These are phyloP conservation scores for Petrea volubilis DNA, from an alignment of 257 asterid species.

Conservation along the genomic window DNA sequence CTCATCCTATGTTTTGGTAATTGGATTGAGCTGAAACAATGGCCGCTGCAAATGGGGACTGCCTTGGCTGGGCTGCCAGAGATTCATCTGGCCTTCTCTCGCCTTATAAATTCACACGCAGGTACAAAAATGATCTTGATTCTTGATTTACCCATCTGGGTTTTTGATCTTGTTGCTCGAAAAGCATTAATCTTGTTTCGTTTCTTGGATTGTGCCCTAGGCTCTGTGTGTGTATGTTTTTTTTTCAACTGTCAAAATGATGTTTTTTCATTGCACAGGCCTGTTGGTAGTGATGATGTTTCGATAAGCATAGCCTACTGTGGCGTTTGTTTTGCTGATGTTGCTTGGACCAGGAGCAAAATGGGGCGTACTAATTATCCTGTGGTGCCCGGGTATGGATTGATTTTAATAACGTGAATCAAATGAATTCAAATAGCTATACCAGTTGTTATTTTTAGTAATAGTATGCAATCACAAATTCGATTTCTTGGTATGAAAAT, in stretches of 20 bases:
- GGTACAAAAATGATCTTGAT: constrained; percentile 33
- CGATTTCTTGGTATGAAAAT: no score
- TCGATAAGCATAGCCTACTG: constrained; percentile 57
- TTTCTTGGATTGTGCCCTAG: background rate
- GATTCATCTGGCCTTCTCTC: constrained; percentile 84
- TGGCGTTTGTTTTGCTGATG: constrained; percentile 95
- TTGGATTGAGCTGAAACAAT: constrained; percentile 25
- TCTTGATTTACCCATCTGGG: background rate
- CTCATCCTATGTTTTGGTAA: background rate
- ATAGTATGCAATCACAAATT: no score
- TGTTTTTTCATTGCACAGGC: constrained; percentile 52
- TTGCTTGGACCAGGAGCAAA: constrained; percentile 67
- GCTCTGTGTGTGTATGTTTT: background rate
- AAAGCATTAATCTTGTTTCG: background rate
- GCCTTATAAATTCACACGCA: constrained; percentile 71
- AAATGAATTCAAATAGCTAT: background rate
- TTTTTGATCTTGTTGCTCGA: background rate
- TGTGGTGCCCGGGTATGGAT: constrained; percentile 84
- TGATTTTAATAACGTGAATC: background rate
- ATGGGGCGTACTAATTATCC: constrained; percentile 73
- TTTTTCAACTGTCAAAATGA: background rate
- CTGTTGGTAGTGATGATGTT: constrained; percentile 71
- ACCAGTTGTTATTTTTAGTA: background rate
- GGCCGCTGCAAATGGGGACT: constrained; percentile 44
- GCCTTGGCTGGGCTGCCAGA: constrained; percentile 87